Base-by-base conservation (phyloP, 2,329 filamentous ascomycete genomes). In the Akanthomyces uredinophilus region DNA sequence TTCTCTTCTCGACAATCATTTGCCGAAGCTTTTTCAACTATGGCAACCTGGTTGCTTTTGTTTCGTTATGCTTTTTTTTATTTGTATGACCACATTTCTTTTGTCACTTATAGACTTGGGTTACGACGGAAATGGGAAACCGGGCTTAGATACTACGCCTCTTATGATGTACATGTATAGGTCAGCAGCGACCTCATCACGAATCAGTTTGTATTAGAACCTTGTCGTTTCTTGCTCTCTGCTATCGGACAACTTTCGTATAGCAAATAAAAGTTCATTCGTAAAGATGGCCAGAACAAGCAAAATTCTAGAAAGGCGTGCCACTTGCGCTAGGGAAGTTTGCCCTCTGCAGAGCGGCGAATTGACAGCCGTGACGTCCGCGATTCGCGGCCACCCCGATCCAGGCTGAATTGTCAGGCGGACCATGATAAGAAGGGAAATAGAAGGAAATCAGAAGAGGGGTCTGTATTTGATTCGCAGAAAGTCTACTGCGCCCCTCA, bases 101-200 rank as follows among this genome's bases (percentile, higher is more conserved):
- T 64, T 59, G 32, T 50, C 46, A 41, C 47, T 53, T 61, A 35
- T 35, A 61, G 39, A 54, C 41, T 49, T 29, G 27, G 50, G 49
- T 35, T 52, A 46, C 37, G 22, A 58, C 29, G 55, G 20, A 41
- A 11, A 49, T 64, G 41, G 54, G 49, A 49, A 50, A 61, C 47
- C 32, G 56, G 55, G 51, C 41, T 61, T 64, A 61, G 60, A 64
- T 60, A 64, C 27, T 47, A 60, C 27, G 49, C 44, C 49, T 32
- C 37, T 13, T 37, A 60, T 46, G 49, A 64, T 56, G 47, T 54
- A 58, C 46, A 58, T 32, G 44, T 53, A 57, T 63, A 35, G 53
- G 46, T 32, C 37, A 37, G 37, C 24, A 16, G 32, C 24, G 46
- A 4, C 44, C 37, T 35, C 16, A n/a, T 39, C 20, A 59, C 46